phyloP scores from a whole-genome alignment of 208 protist genomes.

The Acanthamoeba castellanii region DNA sequence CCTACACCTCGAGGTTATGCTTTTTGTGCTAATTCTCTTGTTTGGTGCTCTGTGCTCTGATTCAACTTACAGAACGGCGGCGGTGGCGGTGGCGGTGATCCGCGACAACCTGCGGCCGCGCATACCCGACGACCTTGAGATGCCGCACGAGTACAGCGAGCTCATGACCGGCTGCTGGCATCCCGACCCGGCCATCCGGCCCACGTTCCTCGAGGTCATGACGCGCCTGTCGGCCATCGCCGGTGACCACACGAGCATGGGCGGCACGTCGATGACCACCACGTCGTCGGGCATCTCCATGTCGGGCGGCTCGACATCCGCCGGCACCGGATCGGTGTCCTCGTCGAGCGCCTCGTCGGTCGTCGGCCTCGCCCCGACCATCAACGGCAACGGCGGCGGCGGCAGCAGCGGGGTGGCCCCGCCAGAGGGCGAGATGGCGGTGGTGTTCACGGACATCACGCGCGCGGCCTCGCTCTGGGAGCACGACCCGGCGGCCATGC shows the following conservation, averaged over 20 bases:
- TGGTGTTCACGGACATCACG: conserved; percentile 32
- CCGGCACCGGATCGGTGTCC: not conserved
- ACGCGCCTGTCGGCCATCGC: conserved; percentile 20
- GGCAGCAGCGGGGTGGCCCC: not conserved
- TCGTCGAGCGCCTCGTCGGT: not conserved
- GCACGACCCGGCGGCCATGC: not conserved
- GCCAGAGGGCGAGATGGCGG: not conserved
- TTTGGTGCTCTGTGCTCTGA: too few relatives aligned
- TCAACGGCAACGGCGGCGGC: not conserved
- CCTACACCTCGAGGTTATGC: not conserved
- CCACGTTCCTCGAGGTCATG: conserved; percentile 58
- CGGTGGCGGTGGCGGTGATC: conserved; percentile 49
- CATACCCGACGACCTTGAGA: not conserved
- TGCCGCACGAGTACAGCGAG: not conserved
- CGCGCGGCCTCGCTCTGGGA: conserved; percentile 4
- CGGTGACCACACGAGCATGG: not conserved
- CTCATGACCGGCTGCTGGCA: conserved; percentile 18
- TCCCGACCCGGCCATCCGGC: not conserved
- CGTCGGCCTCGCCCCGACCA: not conserved
- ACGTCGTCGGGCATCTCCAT: not conserved
- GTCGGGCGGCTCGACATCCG: not conserved
- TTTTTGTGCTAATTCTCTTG: not conserved
- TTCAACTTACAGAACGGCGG: not conserved
- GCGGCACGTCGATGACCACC: not conserved
- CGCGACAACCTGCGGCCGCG: conserved; percentile 24